Evolutionary conservation across 1,284 basidiomycete genomes (phyloP).

Genomic region (Hemileia vastatrix): DNA sequence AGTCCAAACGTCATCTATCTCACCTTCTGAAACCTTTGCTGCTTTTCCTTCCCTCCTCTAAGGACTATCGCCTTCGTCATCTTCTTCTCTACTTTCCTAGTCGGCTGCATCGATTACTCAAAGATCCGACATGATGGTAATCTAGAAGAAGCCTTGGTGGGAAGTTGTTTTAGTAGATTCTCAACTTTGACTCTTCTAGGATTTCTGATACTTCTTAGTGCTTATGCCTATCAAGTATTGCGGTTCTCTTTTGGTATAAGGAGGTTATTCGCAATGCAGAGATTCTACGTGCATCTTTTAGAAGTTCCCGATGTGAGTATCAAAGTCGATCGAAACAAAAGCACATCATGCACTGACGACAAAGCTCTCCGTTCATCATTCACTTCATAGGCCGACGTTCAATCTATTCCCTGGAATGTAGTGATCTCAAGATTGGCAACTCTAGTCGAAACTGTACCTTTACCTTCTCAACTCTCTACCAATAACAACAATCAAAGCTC

Average conservation of each 20-base stretch:
- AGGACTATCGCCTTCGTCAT: constrained; percentile 96
- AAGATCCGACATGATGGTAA: constrained; percentile 53
- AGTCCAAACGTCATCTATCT: not conserved
- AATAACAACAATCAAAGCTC: constrained; percentile 46
- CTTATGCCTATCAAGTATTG: constrained; percentile 57
- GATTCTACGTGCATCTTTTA: constrained; percentile 60
- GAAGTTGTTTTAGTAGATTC: constrained; percentile 56
- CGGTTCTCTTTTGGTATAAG: constrained; percentile 52
- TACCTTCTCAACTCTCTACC: constrained; percentile 58
- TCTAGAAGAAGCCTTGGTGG: too few species aligned
- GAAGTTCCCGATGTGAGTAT: constrained; percentile 51
- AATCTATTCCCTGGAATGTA: constrained; percentile 92
- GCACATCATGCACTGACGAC: not conserved
- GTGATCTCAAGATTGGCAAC: constrained; percentile 68
- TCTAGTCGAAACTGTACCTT: constrained; percentile 61
- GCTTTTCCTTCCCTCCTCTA: constrained; percentile 11
- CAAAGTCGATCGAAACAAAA: not conserved
- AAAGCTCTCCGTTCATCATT: not conserved
- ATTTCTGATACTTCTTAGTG: constrained; percentile 65
- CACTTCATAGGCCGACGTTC: constrained; percentile 76
- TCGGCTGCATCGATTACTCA: constrained; percentile 86
- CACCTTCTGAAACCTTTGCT: constrained; percentile 26
- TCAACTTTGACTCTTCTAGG: constrained; percentile 68
- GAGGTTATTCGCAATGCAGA: constrained; percentile 78
- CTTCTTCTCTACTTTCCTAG: constrained; percentile 83